Evolutionary conservation across 2,329 filamentous ascomycete species (phyloP), one percentile per base, ranked within the genome.

Genomic region (Penicillium sp.): DNA sequence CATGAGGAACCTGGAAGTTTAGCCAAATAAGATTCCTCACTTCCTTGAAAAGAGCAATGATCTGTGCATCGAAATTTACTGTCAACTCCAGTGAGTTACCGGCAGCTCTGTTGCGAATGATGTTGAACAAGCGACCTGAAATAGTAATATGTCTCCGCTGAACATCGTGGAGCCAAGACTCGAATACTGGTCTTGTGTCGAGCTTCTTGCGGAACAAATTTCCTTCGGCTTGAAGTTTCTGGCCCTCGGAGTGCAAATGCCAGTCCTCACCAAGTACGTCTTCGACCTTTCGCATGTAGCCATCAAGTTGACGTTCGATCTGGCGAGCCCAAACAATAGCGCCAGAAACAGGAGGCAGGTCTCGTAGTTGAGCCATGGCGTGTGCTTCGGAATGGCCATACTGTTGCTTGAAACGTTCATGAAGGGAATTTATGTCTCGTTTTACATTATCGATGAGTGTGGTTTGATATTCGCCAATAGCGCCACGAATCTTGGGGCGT

Each of bases 221-320:
- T 69, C 94, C 93, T 74, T 99, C 94, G 56, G 86, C 87, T 67
- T 93, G 89, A 20, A 99, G 82, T 73, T 96, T 96, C 68, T 97
- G 91, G 1, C 95, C 95, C 70, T 99, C 94, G 6, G 91, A 85
- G 68, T 99, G 95, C 59, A 97, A 79, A 55, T 89, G 87, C 94
- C 94, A 99, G 64, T 97, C 91, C 56, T 90, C 87, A 50, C 94
- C 94, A 21, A 99, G 83, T 38, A 99, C 94, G 64, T 96, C 91
- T 71, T 97, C 95, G n/a, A 99, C 93, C 73, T 97, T 97, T 69
- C 91, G 90, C 91, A 99, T 97, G 73, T 99, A 99, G 11, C 87
- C 89, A 67, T 97, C 88, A 9, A 99, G 84, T 72, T 99, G 94
- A 35, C 91, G 86, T 77, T 99, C 93, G 60, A 99, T 99, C 73